Conservation (phyloP, 495 filamentous ascomycete species). For the Aspergillus baeticus region DNA sequence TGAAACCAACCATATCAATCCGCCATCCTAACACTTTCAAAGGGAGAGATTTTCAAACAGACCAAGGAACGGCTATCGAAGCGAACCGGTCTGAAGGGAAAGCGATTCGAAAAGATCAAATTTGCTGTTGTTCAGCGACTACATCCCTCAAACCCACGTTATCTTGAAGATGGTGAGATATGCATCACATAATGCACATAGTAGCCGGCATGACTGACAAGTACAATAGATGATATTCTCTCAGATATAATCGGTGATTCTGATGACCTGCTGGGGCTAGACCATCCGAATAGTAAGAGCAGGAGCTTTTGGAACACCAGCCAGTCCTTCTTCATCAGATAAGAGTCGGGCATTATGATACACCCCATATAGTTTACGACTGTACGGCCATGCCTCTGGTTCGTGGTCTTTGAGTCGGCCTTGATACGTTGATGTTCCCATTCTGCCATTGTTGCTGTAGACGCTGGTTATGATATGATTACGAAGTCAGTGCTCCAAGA, state of each 20-base stretch:
- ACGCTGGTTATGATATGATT: no score
- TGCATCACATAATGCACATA: neutral
- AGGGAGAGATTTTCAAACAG: conserved; percentile 85
- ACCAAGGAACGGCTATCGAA: conserved; percentile 89
- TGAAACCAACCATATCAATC: neutral
- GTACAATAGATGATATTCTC: conserved; percentile 72
- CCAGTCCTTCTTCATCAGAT: conserved; percentile 69
- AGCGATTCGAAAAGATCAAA: conserved; percentile 97
- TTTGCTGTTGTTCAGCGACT: conserved; percentile 78
- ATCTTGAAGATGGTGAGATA: conserved; percentile 81
- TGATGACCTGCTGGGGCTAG: conserved; percentile 84
- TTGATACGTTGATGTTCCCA: neutral
- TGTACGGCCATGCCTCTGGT: no score
- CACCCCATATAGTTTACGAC: neutral
- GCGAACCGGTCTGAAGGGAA: conserved; percentile 91
- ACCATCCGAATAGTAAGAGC: conserved; percentile 75
- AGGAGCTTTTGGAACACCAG: conserved; percentile 56
- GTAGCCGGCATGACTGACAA: conserved; percentile 10
- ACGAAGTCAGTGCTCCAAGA: no score
- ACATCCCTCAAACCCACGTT: conserved; percentile 70
- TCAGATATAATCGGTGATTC: conserved; percentile 64
- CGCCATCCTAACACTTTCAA: conserved; percentile 21
- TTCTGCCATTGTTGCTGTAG: no score
- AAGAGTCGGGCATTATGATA: conserved; percentile 22
- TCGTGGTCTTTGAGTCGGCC: neutral